Evolutionary conservation across 1,139 yeast genomes (phyloP), one percentile per base, ranked within the genome.

Genomic region (Candida buenavistaensis): DNA sequence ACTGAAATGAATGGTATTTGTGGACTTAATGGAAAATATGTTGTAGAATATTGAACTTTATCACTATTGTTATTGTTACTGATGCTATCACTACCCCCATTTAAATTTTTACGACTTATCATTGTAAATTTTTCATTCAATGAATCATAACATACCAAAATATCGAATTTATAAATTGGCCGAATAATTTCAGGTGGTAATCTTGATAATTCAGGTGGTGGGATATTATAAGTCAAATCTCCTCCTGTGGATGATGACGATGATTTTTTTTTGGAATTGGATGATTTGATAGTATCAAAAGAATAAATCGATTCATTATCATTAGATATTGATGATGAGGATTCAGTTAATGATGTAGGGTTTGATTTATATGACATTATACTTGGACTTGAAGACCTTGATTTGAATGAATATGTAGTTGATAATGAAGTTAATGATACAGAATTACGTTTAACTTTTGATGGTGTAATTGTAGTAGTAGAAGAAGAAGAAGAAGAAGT

Each of bases 121-220:
- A 57, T 45, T 22, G 52, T 38, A 28, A 40, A 59, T 44, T 64
- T 72, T 20, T 57, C 63, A 30, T 67, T 62, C 32, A 70, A 49
- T 4, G 72, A 51, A 13, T 67, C 72, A 39, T 69, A 72, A 39
- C 73, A 75, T 29, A 68, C 51, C 3, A 66, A 56, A 23, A 76
- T 53, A 31, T 74, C 78, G 50, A 75, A 74, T 46, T 68, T 72
- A 50, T 60, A 72, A 11, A 62, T 46, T 7, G 79, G 80, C 28
- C 76, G 52, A 10, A 63, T 52, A 5, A 75, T 60, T 25, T 72
- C 76, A 2, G 81, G 80, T 1, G 75, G 69, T 10, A 64, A 51
- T 23, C 54, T 57, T 27, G 63, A 52, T 21, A 75, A 52, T 41
- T 74, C 80, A 2, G 78, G 76, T 9, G 77, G 77, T 29, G 64